Percentiles rank a stretch among this genome's conserved stretches.
Conservation (phyloP, 257 asterid genomes). For the Pogostemon cablin region DNA sequence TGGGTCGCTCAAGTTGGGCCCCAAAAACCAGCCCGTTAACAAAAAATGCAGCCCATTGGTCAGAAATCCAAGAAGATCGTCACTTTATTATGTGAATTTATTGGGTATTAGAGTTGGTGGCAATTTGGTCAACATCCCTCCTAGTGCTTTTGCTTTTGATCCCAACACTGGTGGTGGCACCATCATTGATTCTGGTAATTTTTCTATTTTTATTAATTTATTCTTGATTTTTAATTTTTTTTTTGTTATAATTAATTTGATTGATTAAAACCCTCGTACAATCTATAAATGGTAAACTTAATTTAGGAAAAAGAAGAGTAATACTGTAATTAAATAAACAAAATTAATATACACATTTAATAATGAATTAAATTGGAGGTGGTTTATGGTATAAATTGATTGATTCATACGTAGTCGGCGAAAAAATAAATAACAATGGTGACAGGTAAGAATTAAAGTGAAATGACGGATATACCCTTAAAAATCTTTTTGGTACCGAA, state of each 20-base stretch:
- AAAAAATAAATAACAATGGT: background rate
- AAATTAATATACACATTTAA: background rate
- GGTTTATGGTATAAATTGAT: background rate
- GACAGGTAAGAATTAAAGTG: background rate
- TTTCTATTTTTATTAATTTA: background rate
- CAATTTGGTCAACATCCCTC: conserved; percentile 48
- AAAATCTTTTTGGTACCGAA: background rate
- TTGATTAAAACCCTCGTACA: too few species aligned
- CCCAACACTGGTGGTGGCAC: conserved; percentile 77
- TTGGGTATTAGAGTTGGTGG: conserved; percentile 61
- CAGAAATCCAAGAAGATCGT: conserved; percentile 70
- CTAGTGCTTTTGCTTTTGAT: conserved; percentile 59
- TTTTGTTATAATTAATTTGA: background rate
- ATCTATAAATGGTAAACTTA: too few species aligned
- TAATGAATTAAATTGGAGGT: background rate
- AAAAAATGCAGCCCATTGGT: conserved; percentile 62
- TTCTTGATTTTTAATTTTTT: background rate
- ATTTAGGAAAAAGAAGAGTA: background rate
- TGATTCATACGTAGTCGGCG: background rate
- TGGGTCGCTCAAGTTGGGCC: conserved; percentile 76
- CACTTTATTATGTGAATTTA: conserved; percentile 74
- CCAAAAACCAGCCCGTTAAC: conserved; percentile 58
- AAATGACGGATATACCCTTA: background rate
- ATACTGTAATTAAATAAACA: background rate
- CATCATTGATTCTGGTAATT: conserved; percentile 72